Evolutionary conservation across 2,329 filamentous ascomycete species (phyloP), one percentile per base, ranked within the genome.

Genomic region (Sporothrix dimorphospora): DNA sequence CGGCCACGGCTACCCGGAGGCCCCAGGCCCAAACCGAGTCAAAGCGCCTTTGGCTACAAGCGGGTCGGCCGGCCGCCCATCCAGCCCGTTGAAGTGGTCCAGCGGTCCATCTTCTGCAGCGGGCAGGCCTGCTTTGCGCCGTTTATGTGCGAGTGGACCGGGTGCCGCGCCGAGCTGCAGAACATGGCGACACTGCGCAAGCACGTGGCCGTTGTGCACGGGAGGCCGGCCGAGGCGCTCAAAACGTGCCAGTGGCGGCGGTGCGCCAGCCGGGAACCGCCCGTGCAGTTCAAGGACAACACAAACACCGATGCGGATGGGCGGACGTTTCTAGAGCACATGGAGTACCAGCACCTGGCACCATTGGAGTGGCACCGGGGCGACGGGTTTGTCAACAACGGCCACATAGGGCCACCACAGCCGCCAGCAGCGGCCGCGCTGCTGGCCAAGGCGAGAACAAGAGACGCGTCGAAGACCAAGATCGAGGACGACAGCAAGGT

Each of bases 81-180:
- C 70, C 75, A 79, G 38, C 77, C 80, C 5, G 59, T 73, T 8
- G 72, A 73, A 63, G 42, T 38, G 3, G 27, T 73, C 38, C 81
- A 81, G 5, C 81, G 81, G 19, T 78, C 81, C 16, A 77, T 83
- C 38, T 89, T 87, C 72, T 77, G 79, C 38, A 76, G 75, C 24
- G 77, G 83, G 27, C 77, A 82, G 27, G 82, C 85, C 6, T 79
- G 79, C 4, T 90, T 86, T 75, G 72, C 83, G n/a, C 78, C 82
- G 1, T 91, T 88, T 76, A 72, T 84, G 11, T 91, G 89, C 78
- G 87, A 90, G 77, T 91, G 89, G 89, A 75, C 80, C 27, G 81
- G 81, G 0, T 91, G 89, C 76, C 83, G 82, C 40, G 89, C 89
- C 3, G 86, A 90, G 79, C 81, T 91, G 61, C 88, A 90, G 68